Conservation (phyloP, 257 asterid genomes). For the Lithospermum erythrorhizon region DNA sequence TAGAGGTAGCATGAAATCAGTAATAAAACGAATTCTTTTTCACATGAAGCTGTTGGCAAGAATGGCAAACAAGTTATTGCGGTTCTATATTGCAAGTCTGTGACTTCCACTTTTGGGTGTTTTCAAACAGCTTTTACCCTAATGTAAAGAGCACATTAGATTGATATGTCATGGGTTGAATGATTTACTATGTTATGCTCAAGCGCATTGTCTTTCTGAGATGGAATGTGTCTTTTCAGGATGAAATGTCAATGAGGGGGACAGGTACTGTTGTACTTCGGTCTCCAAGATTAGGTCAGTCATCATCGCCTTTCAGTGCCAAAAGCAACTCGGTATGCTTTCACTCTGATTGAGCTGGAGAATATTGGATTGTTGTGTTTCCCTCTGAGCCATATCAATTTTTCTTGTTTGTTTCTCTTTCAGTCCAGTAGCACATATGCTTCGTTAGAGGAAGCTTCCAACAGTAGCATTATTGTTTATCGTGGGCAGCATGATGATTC, state of each 20-base stretch:
- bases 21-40: too few relatives aligned
- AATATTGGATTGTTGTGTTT: constrained; percentile 5
- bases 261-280: constrained; percentile 80
- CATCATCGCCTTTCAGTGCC: constrained; percentile 51
- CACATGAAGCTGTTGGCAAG: too few relatives aligned
- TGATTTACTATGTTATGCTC: neutral
- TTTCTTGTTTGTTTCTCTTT: constrained; percentile 20
- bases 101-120: too few relatives aligned
- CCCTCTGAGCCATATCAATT: constrained; percentile 11
- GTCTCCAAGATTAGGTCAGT: constrained; percentile 59
- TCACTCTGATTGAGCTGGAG: constrained; percentile 13
- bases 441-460: constrained; percentile 71
- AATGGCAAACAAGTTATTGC: too few relatives aligned
- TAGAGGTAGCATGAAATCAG: too few relatives aligned
- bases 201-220: neutral
- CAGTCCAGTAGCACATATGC: constrained; percentile 64
- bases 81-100: too few relatives aligned
- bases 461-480: constrained; percentile 80
- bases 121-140: too few relatives aligned
- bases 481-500: constrained; percentile 88
- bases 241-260: constrained; percentile 47
- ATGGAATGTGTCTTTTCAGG: constrained; percentile 30
- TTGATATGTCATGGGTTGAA: too few relatives aligned
- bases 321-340: constrained; percentile 48
- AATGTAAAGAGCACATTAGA: too few relatives aligned